Conservation (phyloP, 768 basidiomycete species). For the Lactarius sanguifluus region DNA sequence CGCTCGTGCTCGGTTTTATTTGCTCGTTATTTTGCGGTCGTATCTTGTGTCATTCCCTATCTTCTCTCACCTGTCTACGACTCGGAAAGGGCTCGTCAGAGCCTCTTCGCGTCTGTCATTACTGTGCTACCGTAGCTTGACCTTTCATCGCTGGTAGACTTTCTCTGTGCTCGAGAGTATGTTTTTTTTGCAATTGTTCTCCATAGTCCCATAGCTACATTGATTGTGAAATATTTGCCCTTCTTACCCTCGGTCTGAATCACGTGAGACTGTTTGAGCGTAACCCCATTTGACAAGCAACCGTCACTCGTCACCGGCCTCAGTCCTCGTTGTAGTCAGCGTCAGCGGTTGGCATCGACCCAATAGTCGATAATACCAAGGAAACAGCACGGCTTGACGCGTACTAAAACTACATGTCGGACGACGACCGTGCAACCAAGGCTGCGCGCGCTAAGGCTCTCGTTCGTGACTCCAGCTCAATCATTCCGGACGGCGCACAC, state of each 20-base stretch:
- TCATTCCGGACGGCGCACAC: conserved; percentile 4
- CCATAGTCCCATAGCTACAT: conserved; percentile 23
- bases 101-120: conserved; percentile 63
- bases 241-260: neutral
- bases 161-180: conserved; percentile 33
- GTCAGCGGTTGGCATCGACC: neutral
- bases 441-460: conserved; percentile 82
- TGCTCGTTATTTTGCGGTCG: conserved; percentile 42
- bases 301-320: neutral
- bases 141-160: conserved; percentile 34
- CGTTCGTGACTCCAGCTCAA: conserved; percentile 44
- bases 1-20: conserved; percentile 23
- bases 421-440: conserved; percentile 78
- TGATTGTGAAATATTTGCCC: neutral
- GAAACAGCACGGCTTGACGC: neutral
- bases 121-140: conserved; percentile 44
- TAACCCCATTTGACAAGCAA: neutral
- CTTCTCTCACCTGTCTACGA: conserved; percentile 41
- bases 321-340: neutral
- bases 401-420: conserved; percentile 39
- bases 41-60: conserved; percentile 52
- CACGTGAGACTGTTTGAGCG: conserved; percentile 16
- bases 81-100: conserved; percentile 40
- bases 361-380: neutral
- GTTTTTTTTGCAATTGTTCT: conserved; percentile 34